Evolutionary conservation across 345 rosid species (phyloP), one percentile per base, ranked within the genome.

Genomic region (Rhizophora apiculata): DNA sequence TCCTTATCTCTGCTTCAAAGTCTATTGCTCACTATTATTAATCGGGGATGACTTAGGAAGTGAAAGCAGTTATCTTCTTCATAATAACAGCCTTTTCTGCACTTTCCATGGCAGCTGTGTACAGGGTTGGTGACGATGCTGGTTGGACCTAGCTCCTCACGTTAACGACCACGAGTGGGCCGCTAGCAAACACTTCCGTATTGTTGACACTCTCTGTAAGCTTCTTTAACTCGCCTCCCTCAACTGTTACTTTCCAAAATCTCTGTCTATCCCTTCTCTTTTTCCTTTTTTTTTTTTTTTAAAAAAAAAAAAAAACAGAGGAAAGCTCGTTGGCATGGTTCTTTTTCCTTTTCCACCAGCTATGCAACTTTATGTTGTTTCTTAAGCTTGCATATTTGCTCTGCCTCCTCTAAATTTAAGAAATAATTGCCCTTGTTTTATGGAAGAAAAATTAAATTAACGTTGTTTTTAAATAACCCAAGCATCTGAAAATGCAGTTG

Each of bases 401-500:
- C 10, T 36, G 39, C 39, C 39, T 36, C 39, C 39, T 36, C 10
- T 36, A 36, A 36, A 36, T 36, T 36, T 36, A 15, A 39, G 46
- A 39, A 39, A 39, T 39, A 39, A 39, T 11, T 10, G 8, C 2
- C 6, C 46, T 8, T 15, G 37, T 34, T 7, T 34, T 34, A 7
- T 34, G 37, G 37, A 34, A 34, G 9, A 34, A 7, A 34, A 34
- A 34, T 7, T 34, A 34, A 34, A 34, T 7, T 34, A 34, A 34
- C 37, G 10, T 34, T 34, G 1, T 34, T 34, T 34, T 34, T 34
- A 7, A 34, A 8, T 34, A 34, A 34, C 9, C 8, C 10, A 7
- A 34, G 37, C 15, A 5, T 13, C 0, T 48, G 57, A 19, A 64
- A 24, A 16, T 26, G 60, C 72, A 78, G 82, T 79, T 49, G 79